Conservation (phyloP, 805 yeast species). For the Metschnikowia rubicola region DNA sequence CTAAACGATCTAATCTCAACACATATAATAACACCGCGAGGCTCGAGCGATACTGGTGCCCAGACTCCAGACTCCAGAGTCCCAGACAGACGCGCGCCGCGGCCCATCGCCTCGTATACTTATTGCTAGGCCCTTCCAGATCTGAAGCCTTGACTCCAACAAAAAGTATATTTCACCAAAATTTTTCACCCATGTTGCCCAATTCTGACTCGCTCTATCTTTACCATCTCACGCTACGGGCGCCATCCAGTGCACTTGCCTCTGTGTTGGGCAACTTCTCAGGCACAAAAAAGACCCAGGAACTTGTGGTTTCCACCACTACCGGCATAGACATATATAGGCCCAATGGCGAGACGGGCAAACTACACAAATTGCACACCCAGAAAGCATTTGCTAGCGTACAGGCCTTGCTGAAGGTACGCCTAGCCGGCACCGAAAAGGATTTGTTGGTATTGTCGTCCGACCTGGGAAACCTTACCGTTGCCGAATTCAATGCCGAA, state of each 20-base stretch:
- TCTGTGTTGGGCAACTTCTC: conserved; percentile 70
- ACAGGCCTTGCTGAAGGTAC: conserved; percentile 49
- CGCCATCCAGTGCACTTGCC: conserved; percentile 49
- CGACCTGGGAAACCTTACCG: conserved; percentile 71
- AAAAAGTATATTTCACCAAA: background rate
- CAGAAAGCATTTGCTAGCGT: conserved; percentile 59
- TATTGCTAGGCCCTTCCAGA: too few species aligned
- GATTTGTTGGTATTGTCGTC: conserved; percentile 68
- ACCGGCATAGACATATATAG: conserved; percentile 52
- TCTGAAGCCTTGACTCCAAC: background rate
- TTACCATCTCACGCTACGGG: conserved; percentile 69
- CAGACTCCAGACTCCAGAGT: too few species aligned
- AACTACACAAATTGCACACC: conserved; percentile 38
- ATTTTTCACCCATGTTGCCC: conserved; percentile 7
- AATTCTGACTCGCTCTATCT: conserved; percentile 35
- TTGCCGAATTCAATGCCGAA: conserved; percentile 44
- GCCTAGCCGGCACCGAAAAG: conserved; percentile 48
- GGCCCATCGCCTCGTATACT: too few species aligned
- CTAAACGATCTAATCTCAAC: too few species aligned
- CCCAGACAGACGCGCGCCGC: too few species aligned
- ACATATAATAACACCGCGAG: too few species aligned
- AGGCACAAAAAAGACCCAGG: conserved; percentile 52
- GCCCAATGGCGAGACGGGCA: conserved; percentile 55
- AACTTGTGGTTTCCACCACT: conserved; percentile 56
- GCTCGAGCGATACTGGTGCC: too few species aligned